A percentile compares a stretch with the other conserved stretches of the same genome.
phyloP scores from a whole-genome alignment of 768 basidiomycete species.

The Calocybe indica region DNA sequence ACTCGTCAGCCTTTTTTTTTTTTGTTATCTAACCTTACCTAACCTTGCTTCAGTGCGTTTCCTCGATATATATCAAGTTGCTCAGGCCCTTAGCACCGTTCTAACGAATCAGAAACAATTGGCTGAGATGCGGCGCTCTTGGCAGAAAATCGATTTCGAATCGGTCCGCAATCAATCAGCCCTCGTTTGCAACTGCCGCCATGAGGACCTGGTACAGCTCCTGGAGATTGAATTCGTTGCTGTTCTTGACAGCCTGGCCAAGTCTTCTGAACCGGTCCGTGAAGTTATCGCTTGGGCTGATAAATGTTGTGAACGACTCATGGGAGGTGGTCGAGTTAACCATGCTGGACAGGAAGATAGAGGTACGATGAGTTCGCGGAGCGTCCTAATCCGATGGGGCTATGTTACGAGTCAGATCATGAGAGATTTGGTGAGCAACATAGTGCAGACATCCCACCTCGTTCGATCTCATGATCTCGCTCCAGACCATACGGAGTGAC shows the following conservation, averaged over 20 bases:
- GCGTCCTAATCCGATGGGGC: slow-evolving; percentile 85
- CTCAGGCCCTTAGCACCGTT: slow-evolving; percentile 84
- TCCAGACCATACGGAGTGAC: slow-evolving; percentile 85
- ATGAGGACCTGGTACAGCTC: slow-evolving; percentile 81
- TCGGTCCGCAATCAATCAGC: slow-evolving; percentile 91
- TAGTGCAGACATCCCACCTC: no score
- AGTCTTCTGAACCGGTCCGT: slow-evolving; percentile 74
- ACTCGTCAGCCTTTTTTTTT: slow-evolving; percentile 1
- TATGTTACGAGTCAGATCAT: slow-evolving; percentile 92
- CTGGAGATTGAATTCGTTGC: slow-evolving; percentile 79
- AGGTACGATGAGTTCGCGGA: slow-evolving; percentile 78
- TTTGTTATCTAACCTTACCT: slow-evolving; percentile 2
- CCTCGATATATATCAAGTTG: slow-evolving; percentile 89
- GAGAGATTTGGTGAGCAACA: slow-evolving; percentile 70
- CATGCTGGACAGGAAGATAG: slow-evolving; percentile 61
- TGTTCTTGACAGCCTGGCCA: slow-evolving; percentile 66
- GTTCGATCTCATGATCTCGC: no score
- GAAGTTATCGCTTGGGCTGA: slow-evolving; percentile 92
- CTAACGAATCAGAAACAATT: slow-evolving; percentile 84
- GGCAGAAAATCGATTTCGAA: slow-evolving; percentile 86
- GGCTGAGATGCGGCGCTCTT: slow-evolving; percentile 80
- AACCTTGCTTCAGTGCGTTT: slow-evolving; percentile 60
- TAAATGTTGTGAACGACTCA: slow-evolving; percentile 80
- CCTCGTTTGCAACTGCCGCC: slow-evolving; percentile 87
- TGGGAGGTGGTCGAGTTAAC: slow-evolving; percentile 59